Percentiles rank a stretch among this genome's conserved stretches.
Conservation (phyloP, 345 rosid genomes). For the Carallia pectinifolia region DNA sequence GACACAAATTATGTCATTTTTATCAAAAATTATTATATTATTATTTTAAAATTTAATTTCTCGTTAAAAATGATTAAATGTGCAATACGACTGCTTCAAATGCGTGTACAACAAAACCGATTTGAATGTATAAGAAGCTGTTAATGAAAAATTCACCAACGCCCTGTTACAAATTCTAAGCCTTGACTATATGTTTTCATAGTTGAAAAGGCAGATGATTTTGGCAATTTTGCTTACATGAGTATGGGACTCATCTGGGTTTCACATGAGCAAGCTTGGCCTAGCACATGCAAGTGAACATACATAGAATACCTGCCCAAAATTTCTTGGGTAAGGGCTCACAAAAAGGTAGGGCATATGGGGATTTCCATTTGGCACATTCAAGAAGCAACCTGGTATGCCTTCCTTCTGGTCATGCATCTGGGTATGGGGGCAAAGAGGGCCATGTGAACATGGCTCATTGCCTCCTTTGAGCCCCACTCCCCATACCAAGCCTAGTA, state of each 20-base stretch:
- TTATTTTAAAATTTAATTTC: no score
- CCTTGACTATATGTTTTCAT: no score
- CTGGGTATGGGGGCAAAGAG: conserved; percentile 33
- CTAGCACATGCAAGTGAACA: conserved; percentile 55
- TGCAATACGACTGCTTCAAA: no score
- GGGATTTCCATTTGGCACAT: neutral
- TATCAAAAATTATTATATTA: no score
- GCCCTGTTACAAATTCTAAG: neutral
- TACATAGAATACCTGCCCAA: conserved; percentile 56
- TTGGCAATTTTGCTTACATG: conserved; percentile 20
- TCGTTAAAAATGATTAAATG: no score
- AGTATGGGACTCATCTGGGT: conserved; percentile 58
- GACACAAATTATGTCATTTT: no score
- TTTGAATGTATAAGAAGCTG: no score
- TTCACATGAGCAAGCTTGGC: conserved; percentile 47
- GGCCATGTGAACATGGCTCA: conserved; percentile 43
- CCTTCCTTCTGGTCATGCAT: conserved; percentile 25
- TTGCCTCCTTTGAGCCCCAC: conserved; percentile 25
- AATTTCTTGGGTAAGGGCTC: neutral
- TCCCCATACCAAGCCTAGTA: conserved; percentile 32
- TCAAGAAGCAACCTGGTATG: conserved; percentile 31
- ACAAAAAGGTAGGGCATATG: neutral
- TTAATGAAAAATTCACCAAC: no score
- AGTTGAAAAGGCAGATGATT: neutral
- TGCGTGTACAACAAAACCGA: no score